Conservation (phyloP, 225 moss, liverwort and hornwort species). For the Anthoceros angustus region DNA sequence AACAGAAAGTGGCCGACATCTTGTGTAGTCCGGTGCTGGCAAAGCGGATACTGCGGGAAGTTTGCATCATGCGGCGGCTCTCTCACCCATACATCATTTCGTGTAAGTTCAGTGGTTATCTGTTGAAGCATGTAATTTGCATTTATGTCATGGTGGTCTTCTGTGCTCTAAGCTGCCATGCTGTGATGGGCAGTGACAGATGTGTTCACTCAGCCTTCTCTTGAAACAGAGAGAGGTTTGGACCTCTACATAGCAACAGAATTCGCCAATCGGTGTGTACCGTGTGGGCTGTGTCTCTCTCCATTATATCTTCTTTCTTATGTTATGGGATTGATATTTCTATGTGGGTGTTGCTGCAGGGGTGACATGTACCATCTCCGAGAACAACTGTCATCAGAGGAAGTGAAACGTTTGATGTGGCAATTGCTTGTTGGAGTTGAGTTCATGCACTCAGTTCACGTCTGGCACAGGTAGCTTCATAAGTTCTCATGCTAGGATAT, state of each 20-base stretch:
- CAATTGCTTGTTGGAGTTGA: conserved; percentile 58
- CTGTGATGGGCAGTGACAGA: conserved; percentile 48
- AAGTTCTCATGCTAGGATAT: not conserved
- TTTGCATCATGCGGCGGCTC: conserved; percentile 90
- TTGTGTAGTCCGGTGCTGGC: conserved; percentile 88
- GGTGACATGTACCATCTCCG: conserved; percentile 80
- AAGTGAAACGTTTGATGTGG: conserved; percentile 68
- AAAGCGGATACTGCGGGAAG: conserved; percentile 89
- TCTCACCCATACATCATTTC: conserved; percentile 67
- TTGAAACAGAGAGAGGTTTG: conserved; percentile 51
- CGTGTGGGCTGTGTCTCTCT: not conserved
- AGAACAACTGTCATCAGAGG: conserved; percentile 38
- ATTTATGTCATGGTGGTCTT: not conserved
- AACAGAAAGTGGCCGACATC: conserved; percentile 78
- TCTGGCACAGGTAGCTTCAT: conserved; percentile 68
- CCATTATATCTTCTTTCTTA: not conserved
- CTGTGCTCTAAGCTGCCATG: not conserved
- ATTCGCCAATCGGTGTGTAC: conserved; percentile 65
- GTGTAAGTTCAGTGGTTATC: conserved; percentile 32
- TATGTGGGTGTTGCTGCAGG: conserved; percentile 21
- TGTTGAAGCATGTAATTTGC: not conserved
- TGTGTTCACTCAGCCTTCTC: conserved; percentile 57
- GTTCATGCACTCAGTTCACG: conserved; percentile 81
- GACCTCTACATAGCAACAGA: conserved; percentile 90
- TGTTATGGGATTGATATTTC: not conserved